Evolutionary conservation across 2,329 filamentous ascomycete species (phyloP).

Genomic region (Colletotrichum falcatum): DNA sequence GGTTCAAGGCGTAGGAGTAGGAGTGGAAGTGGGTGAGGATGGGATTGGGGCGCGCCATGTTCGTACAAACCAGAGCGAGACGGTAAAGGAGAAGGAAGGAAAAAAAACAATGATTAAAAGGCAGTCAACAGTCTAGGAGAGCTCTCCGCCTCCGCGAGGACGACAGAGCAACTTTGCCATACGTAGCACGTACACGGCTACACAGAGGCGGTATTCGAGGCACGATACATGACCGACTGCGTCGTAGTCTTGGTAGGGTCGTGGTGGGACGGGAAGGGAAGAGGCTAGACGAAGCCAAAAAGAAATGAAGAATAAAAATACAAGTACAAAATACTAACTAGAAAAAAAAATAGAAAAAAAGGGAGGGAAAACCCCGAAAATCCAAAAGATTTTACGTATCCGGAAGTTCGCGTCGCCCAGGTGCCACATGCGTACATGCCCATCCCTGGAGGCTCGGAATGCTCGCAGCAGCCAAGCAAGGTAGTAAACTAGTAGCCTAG

Average conservation of each 20-base stretch:
- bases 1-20: conserved; percentile 17
- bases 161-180: background rate
- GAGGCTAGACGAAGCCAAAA: conserved; percentile 12
- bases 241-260: too few relatives aligned
- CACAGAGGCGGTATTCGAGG: too few relatives aligned
- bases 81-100: background rate
- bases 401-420: background rate
- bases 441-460: conserved; percentile 17
- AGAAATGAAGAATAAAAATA: too few relatives aligned
- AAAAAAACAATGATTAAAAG: background rate
- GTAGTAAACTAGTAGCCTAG: background rate
- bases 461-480: conserved; percentile 1
- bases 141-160: background rate
- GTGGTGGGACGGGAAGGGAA: background rate
- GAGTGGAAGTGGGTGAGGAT: conserved; percentile 16
- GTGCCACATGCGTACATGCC: conserved; percentile 22
- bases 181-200: background rate
- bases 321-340: too few relatives aligned
- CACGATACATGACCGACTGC: too few relatives aligned
- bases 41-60: background rate
- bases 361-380: too few relatives aligned
- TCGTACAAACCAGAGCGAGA: background rate
- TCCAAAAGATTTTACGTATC: too few relatives aligned
- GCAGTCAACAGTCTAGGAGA: too few relatives aligned
- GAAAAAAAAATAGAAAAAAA: background rate